Base-by-base conservation (phyloP, 2,329 filamentous ascomycete genomes). In the Arthrobotrys sphaeroides region DNA sequence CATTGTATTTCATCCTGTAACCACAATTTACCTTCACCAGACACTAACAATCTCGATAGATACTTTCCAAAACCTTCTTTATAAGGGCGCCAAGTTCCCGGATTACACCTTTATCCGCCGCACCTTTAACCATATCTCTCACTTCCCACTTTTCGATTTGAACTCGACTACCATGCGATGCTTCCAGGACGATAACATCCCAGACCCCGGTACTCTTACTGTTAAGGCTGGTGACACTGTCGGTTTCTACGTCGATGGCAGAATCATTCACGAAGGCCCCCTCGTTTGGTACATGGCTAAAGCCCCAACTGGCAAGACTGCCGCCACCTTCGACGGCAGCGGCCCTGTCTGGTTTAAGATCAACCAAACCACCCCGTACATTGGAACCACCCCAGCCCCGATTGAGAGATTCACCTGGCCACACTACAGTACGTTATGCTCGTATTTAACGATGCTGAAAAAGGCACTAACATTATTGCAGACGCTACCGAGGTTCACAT, bases 31-130 rank as follows among this genome's bases (percentile, higher is more conserved):
- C 6, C 9, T 18, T 16, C 33, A 9, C 26, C 10, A 40, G 16
- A 40, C n/a, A 28, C 20, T 60, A 60, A 60, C 22, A 1, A 3
- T 12, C 2, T 13, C 4, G 1, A 59, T 61, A 72, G 67, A 72
- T 42, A 57, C 57, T 77, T 81, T 84, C 75, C 82, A 80, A 77
- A 82, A 82, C 60, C 80, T 83, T 45, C 81, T 83, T 49, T 82
- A 84, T 79, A 85, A 86, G 78, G 85, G 83, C 78, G 78, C 81
- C 73, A 82, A 80, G 62, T 80, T 82, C 67, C 84, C 83, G 42
- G 82, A 84, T 60, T 84, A 83, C 80, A 81, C 82, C 38, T 86
- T 86, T 81, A 84, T 86, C 78, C 84, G 86, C 76, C 80, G 78
- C n/a, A 72, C 67, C 13, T 72, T 47, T 61, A 83, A 84, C 79